phyloP scores from a whole-genome alignment of 192 early-diverging fungal species.

The Coemansia asiatica region DNA sequence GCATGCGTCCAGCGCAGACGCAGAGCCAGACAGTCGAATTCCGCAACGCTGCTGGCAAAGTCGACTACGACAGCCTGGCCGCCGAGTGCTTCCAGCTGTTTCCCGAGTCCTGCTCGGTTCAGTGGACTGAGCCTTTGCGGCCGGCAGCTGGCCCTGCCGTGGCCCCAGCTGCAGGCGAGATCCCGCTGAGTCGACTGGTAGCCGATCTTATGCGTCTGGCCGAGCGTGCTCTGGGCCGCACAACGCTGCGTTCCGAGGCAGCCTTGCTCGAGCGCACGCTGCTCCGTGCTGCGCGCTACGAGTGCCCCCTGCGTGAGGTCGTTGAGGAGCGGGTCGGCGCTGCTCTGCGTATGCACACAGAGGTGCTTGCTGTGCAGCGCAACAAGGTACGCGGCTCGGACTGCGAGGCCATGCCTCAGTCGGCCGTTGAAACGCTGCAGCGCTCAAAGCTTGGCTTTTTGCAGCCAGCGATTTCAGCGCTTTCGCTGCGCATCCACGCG shows the following conservation, averaged over 20 bases:
- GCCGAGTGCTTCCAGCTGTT: slow-evolving; percentile 44
- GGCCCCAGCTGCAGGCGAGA: slow-evolving; percentile 21
- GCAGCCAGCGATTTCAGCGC: slow-evolving; percentile 27
- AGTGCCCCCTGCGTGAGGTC: slow-evolving; percentile 48
- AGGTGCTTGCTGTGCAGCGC: slow-evolving; percentile 19
- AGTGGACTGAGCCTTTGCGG: slow-evolving; percentile 40
- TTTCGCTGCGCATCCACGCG: slow-evolving; percentile 28
- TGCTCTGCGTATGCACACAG: slow-evolving; percentile 29
- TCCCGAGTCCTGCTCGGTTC: slow-evolving; percentile 44
- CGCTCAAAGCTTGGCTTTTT: slow-evolving; percentile 40
- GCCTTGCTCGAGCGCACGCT: slow-evolving; percentile 46
- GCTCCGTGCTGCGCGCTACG: slow-evolving; percentile 44
- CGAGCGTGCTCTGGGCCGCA: slow-evolving; percentile 28
- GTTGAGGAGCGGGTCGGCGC: slow-evolving; percentile 45
- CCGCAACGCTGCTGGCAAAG: slow-evolving; percentile 25
- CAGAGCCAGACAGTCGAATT: slow-evolving; percentile 9
- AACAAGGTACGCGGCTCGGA: slow-evolving; percentile 23
- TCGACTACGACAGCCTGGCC: slow-evolving; percentile 35
- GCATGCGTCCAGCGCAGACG: slow-evolving; percentile 12
- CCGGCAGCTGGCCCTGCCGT: slow-evolving; percentile 1
- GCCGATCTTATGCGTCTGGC: slow-evolving; percentile 34
- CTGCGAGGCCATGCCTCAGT: slow-evolving; percentile 38
- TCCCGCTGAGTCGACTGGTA: slow-evolving; percentile 35
- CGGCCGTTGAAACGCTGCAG: slow-evolving; percentile 26
- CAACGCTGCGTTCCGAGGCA: slow-evolving; percentile 18